Evolutionary conservation across 1,284 basidiomycete genomes (phyloP), one percentile per base, ranked within the genome.

Genomic region (Macrocystidia cucumis): DNA sequence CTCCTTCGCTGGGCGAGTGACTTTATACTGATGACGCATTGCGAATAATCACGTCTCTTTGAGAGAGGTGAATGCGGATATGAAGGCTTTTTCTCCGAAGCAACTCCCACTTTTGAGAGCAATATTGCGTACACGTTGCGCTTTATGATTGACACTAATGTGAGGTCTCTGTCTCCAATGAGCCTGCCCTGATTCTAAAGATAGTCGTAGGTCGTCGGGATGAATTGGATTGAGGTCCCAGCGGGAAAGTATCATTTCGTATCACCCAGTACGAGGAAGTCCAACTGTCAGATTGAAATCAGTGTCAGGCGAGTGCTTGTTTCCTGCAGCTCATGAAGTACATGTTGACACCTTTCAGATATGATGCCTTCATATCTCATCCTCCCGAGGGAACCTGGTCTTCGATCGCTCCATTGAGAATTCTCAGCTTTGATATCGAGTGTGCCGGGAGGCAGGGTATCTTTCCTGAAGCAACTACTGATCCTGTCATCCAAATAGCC

Each of bases 91-190:
- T 91, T 90, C 49, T 48, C 63, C 3, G 74, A 72, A 24, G 46
- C 52, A 13, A 59, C 67, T 13, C 49, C 78, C 28, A 96, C 92
- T 0, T 97, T 73, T 46, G 92, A 97, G 57, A 95, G 91, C 52
- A 96, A 97, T 52, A 86, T 97, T 37, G 75, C 76, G 0, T 97
- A 89, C 50, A 79, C 74, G 1, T 62, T 97, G 29, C 78, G 93
- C 3, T 97, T 96, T 57, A 97, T 97, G 92, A 91, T 97, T 43
- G 93, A 97, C 51, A 86, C 88, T 3, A 82, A 90, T 67, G 91
- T 89, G 23, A 2, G 46, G 46, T 14, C 16, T 18, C n/a, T n/a
- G n/a, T n/a, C n/a, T n/a, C n/a, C n/a, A n/a, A n/a, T n/a, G n/a
- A n/a, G n/a, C n/a, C n/a, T n/a, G n/a, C n/a, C n/a, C n/a, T n/a